A percentile compares a stretch with the other conserved stretches of the same genome.
Evolutionary conservation across 2,329 filamentous ascomycete genomes (phyloP).

Genomic region (Sarocladium strictum): DNA sequence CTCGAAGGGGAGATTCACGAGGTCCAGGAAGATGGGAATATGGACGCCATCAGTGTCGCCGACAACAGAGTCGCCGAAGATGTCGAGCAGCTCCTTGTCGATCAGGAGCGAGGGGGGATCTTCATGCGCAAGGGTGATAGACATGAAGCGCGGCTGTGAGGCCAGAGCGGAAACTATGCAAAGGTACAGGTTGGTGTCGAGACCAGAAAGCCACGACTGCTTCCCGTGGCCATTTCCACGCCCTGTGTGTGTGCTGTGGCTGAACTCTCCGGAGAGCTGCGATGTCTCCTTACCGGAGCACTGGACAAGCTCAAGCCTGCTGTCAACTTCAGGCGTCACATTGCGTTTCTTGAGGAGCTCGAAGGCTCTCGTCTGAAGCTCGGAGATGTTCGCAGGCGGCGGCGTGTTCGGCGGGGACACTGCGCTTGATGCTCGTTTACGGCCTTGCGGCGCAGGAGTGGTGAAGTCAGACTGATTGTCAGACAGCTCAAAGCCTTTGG

Average conservation of each 20-base stretch:
- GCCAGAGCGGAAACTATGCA: constrained; percentile 56
- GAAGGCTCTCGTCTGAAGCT: constrained; percentile 80
- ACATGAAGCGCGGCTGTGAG: constrained; percentile 64
- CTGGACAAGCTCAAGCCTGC: constrained; percentile 66
- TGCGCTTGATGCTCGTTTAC: constrained; percentile 22
- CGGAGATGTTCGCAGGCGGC: constrained; percentile 68
- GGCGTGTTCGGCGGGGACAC: constrained; percentile 59
- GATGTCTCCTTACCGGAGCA: constrained; percentile 63
- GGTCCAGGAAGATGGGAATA: constrained; percentile 82
- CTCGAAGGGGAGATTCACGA: constrained; percentile 74
- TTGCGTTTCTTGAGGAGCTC: constrained; percentile 70
- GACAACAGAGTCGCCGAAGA: constrained; percentile 69
- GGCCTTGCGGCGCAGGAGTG: constrained; percentile 36
- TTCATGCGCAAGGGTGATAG: constrained; percentile 64
- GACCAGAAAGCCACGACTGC: constrained; percentile 46
- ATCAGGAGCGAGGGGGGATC: constrained; percentile 70
- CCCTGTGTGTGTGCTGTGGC: constrained; percentile 30
- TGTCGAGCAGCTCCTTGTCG: constrained; percentile 58
- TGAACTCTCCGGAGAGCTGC: constrained; percentile 30
- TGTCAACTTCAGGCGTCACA: constrained; percentile 67
- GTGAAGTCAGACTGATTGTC: constrained; percentile 64
- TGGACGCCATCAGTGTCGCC: constrained; percentile 67
- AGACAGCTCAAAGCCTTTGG: constrained; percentile 79
- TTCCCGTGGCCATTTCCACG: constrained; percentile 28
- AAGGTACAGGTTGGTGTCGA: constrained; percentile 59